Evolutionary conservation across 2,329 filamentous ascomycete species (phyloP).

Genomic region (Bipolaris zeicola): DNA sequence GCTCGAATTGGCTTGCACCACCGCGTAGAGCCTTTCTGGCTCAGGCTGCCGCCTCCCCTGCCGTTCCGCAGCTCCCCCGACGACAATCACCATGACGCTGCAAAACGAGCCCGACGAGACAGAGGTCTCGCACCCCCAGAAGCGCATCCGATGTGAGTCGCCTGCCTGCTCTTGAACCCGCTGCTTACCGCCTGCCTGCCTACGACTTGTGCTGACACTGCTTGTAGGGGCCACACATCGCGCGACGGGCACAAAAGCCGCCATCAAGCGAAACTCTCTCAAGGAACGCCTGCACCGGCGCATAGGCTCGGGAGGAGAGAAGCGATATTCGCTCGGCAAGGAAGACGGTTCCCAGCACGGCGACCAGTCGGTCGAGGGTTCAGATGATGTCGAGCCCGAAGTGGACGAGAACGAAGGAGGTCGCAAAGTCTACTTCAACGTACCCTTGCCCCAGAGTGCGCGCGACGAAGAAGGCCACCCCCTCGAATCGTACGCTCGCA

Average conservation of each 20-base stretch:
- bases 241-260: conserved; percentile 74
- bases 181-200: not conserved
- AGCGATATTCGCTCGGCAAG: conserved; percentile 56
- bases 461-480: conserved; percentile 83
- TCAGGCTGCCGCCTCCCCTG: conserved; percentile 41
- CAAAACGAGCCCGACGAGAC: conserved; percentile 48
- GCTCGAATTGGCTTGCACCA: conserved; percentile 39
- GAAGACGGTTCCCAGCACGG: conserved; percentile 33
- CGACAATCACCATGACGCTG: conserved; percentile 23
- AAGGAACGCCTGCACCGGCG: conserved; percentile 74
- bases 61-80: conserved; percentile 33
- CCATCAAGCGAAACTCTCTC: conserved; percentile 80
- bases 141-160: conserved; percentile 72
- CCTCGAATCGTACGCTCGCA: conserved; percentile 72
- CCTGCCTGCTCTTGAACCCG: not conserved
- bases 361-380: conserved; percentile 54
- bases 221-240: conserved; percentile 82
- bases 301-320: conserved; percentile 66
- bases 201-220: conserved; percentile 9
- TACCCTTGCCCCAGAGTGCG: conserved; percentile 74
- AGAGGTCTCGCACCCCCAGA: conserved; percentile 66
- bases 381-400: conserved; percentile 49
- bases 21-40: conserved; percentile 46
- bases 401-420: conserved; percentile 46
- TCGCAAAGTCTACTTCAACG: conserved; percentile 81